Evolutionary conservation across 2,329 filamentous ascomycete species (phyloP).

Genomic region (Aspergillus hortae): DNA sequence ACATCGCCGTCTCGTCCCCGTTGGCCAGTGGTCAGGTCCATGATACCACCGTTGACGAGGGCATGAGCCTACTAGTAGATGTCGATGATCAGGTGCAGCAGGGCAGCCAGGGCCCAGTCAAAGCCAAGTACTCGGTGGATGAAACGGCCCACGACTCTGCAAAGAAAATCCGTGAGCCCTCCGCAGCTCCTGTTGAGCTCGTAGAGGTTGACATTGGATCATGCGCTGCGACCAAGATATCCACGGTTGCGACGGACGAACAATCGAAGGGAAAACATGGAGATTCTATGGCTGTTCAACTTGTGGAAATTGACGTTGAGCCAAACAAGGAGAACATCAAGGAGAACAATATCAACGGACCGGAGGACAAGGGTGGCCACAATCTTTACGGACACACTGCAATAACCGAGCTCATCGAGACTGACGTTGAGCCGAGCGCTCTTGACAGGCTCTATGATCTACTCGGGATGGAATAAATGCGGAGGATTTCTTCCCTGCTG

Average conservation of each 20-base stretch:
- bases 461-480: conserved; percentile 1
- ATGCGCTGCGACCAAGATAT: conserved; percentile 5
- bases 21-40: neutral
- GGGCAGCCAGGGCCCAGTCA: neutral
- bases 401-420: conserved; percentile 3
- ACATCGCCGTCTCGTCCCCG: neutral
- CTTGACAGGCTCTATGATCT: conserved; percentile 23
- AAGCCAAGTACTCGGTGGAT: neutral
- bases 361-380: too few species aligned
- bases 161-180: neutral
- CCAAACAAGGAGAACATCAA: too few species aligned
- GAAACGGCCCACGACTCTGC: neutral
- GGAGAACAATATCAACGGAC: too few species aligned
- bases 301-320: too few species aligned
- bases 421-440: conserved; percentile 20
- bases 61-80: conserved; percentile 16
- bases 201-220: conserved; percentile 19
- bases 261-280: too few species aligned
- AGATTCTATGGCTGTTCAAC: too few species aligned
- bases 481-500: neutral
- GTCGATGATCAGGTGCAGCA: conserved; percentile 4
- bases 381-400: too few species aligned
- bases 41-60: neutral
- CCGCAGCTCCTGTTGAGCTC: too few species aligned
- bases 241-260: too few species aligned